Conservation (phyloP, 2,329 filamentous ascomycete genomes). For the Rosellinia necatrix region DNA sequence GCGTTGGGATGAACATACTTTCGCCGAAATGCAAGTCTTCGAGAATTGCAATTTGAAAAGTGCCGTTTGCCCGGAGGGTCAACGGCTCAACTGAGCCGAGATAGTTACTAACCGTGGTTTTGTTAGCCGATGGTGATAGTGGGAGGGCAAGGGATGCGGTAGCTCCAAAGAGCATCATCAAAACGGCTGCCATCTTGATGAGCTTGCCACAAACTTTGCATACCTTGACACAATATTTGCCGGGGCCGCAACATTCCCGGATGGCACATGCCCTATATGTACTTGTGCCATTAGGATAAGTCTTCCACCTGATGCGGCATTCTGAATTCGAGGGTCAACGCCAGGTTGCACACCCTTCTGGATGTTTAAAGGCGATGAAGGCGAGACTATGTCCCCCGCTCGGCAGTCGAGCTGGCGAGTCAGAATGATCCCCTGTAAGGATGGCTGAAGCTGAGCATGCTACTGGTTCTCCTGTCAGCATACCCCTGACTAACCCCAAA, state of each 20-base stretch:
- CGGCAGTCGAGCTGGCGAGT: constrained; percentile 18
- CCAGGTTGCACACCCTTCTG: neutral
- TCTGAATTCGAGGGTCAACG: constrained; percentile 3
- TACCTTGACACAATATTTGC: constrained; percentile 28
- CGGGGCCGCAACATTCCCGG: constrained; percentile 3
- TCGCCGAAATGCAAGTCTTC: constrained; percentile 75
- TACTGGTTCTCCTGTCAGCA: constrained; percentile 14
- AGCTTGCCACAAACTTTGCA: constrained; percentile 9
- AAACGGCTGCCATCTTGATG: constrained; percentile 16
- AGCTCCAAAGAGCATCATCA: constrained; percentile 8
- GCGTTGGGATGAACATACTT: constrained; percentile 45
- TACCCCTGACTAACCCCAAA: constrained; percentile 16
- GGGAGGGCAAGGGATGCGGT: constrained; percentile 17
- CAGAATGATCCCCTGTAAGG: constrained; percentile 2
- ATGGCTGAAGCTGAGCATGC: constrained; percentile 9
- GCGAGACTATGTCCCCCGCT: constrained; percentile 1
- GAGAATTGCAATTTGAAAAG: constrained; percentile 64
- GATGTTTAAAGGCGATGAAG: neutral
- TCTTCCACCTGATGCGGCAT: neutral
- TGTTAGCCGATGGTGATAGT: constrained; percentile 30
- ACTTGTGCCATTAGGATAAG: constrained; percentile 33
- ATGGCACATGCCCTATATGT: constrained; percentile 35
- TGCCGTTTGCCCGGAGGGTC: constrained; percentile 49
- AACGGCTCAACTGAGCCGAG: constrained; percentile 33
- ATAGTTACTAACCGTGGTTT: constrained; percentile 14